A percentile compares a stretch with the other conserved stretches of the same genome.
phyloP scores from a whole-genome alignment of 805 yeast genomes.

The Metschnikowia koreensis region DNA sequence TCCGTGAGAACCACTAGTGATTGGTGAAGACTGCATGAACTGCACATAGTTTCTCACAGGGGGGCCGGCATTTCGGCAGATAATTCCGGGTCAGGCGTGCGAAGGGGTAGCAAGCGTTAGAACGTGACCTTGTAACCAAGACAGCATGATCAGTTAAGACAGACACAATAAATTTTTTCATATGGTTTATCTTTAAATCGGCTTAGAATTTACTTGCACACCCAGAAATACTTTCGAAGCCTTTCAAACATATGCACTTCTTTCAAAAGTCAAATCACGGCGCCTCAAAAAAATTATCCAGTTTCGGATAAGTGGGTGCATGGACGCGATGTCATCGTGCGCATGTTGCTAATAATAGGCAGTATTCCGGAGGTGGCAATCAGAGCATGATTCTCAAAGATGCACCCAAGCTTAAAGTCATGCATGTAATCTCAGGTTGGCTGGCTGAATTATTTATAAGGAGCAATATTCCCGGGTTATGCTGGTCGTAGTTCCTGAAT shows the following conservation, averaged over 20 bases:
- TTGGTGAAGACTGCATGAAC: not conserved
- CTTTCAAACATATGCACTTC: no score
- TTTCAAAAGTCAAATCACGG: not conserved
- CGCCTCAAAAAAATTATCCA: not conserved
- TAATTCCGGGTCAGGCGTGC: not conserved
- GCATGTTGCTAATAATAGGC: conserved; percentile 1
- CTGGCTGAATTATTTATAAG: conserved; percentile 11
- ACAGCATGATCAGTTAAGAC: not conserved
- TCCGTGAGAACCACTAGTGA: not conserved
- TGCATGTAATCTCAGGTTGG: conserved; percentile 5
- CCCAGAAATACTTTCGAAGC: no score
- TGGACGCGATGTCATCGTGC: conserved; percentile 6
- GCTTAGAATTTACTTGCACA: no score
- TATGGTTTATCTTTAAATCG: no score
- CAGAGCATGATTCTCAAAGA: not conserved
- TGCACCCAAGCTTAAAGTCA: conserved; percentile 1
- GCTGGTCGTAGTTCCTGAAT: conserved; percentile 5
- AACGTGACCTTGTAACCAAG: not conserved
- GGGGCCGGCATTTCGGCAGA: not conserved
- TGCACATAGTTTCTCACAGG: not conserved
- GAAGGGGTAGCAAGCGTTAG: not conserved
- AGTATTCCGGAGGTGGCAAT: not conserved
- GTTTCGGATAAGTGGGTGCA: conserved; percentile 1
- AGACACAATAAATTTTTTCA: no score
- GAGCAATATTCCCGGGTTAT: not conserved